These are phyloP conservation scores for Venturia effusa DNA, from an alignment of 2,329 filamentous ascomycete genomes.

Conservation along the genomic window DNA sequence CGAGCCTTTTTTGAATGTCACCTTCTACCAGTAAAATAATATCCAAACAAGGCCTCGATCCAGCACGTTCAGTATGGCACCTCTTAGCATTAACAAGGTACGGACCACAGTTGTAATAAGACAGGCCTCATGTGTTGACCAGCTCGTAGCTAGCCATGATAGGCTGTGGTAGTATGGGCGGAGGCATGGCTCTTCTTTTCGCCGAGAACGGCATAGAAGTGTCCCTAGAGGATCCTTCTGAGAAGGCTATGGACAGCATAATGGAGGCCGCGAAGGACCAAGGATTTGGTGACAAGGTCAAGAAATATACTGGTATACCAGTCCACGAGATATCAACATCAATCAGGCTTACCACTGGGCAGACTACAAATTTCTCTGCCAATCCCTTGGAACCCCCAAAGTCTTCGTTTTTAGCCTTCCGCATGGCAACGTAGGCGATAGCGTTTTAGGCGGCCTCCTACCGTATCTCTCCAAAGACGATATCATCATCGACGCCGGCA, in stretches of 20 bases:
- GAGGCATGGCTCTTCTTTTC: conserved; percentile 47
- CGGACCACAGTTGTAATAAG: background rate
- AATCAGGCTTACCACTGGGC: background rate
- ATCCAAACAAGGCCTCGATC: background rate
- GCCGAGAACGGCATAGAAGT: conserved; percentile 46
- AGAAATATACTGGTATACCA: conserved; percentile 25
- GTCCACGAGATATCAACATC: background rate
- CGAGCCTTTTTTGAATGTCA: background rate
- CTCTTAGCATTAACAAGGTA: conserved; percentile 5
- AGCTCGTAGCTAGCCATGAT: conserved; percentile 41
- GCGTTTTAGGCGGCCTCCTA: conserved; percentile 35
- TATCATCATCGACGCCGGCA: conserved; percentile 58
- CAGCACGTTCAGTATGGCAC: background rate
- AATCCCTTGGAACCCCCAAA: conserved; percentile 36
- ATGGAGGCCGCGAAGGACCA: conserved; percentile 30
- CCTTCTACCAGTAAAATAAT: background rate
- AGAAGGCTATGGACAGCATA: conserved; percentile 36
- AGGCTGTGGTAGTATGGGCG: conserved; percentile 50
- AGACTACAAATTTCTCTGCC: conserved; percentile 41
- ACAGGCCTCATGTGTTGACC: background rate
- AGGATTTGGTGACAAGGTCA: conserved; percentile 26
- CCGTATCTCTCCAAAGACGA: conserved; percentile 47
- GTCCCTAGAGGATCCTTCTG: conserved; percentile 43
- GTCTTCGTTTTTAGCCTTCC: conserved; percentile 44
- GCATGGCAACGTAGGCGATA: conserved; percentile 38